Evolutionary conservation across 305 asterid species (phyloP), one percentile per base, ranked within the genome.

Genomic region (Fraxinus xanthoxyloides): DNA sequence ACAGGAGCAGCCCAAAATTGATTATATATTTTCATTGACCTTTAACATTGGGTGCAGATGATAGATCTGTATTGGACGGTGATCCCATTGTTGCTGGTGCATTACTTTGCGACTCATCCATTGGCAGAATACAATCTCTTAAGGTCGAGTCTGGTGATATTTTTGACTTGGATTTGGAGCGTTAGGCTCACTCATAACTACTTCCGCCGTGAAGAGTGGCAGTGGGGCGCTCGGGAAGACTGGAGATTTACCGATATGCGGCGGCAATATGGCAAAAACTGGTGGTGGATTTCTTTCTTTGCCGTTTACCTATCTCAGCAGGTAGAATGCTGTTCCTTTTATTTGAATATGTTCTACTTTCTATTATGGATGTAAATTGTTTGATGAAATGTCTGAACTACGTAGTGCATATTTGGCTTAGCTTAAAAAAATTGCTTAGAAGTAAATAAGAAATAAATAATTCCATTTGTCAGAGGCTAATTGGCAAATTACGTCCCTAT

Each of bases 241-340:
- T 95, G 97, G 99, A 89, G 99, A 80, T 95, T 94, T 65, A 86
- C 87, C 23, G 97, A 95, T 85, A 81, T 95, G 92, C 84, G 90
- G 46, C 83, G 38, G 8, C 93, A 92, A 85, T 94, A 88, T 15
- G 94, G 95, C 30, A 78, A 84, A 21, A 81, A 86, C 78, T 95
- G 97, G 98, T 95, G 99, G 98, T 94, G 99, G 99, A 61, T 91
- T 75, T 95, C 99, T 17, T 90, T 95, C 87, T 95, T 95, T 76
- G 92, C 95, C 19, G 86, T 95, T 81, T 95, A 94, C 84, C 40
- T 87, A 28, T 85, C 97, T 73, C 99, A 95, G 86, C 98, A 92
- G 94, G 99, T 95, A 77, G 59, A 63, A 5, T 26, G 23, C 69
- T 76, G 21, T 23, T 59, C 73, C 40, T 17, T 10, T 56, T n/a